phyloP scores from a whole-genome alignment of 805 yeast species.

The Monosporozyma servazzii region DNA sequence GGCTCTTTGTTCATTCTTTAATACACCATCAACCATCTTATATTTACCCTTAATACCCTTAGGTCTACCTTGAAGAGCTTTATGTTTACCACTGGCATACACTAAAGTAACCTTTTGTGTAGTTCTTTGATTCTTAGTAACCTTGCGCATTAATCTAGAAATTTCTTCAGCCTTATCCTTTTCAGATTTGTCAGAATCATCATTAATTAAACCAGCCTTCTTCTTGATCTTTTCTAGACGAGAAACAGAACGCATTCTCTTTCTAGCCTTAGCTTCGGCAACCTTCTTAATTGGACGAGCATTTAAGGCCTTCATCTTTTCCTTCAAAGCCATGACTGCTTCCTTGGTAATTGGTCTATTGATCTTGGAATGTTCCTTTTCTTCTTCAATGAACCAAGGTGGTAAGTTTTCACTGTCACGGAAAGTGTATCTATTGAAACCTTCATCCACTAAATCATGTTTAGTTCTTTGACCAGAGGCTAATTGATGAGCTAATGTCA shows the following conservation, averaged over 20 bases:
- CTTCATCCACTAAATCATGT: constrained; percentile 83
- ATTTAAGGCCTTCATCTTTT: constrained; percentile 69
- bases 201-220: constrained; percentile 87
- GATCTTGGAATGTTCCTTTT: constrained; percentile 73
- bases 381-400: constrained; percentile 96
- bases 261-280: constrained; percentile 94
- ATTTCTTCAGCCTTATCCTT: constrained; percentile 93
- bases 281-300: constrained; percentile 99
- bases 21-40: constrained; percentile 97
- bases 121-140: constrained; percentile 57
- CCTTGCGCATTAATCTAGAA: constrained; percentile 70
- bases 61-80: constrained; percentile 89
- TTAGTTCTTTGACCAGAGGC: constrained; percentile 83
- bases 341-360: constrained; percentile 92
- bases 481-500: constrained; percentile 95
- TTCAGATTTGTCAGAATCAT: constrained; percentile 79
- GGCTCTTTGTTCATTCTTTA: constrained; percentile 96
- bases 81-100: constrained; percentile 77
- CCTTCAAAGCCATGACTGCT: constrained; percentile 70
- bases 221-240: constrained; percentile 82
- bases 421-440: constrained; percentile 85
- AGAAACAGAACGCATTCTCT: constrained; percentile 83
- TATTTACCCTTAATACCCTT: constrained; percentile 94
- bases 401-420: constrained; percentile 87
- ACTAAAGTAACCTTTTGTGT: constrained; percentile 84